Evolutionary conservation across 2,329 filamentous ascomycete species (phyloP), one percentile per base, ranked within the genome.

Genomic region (Stemphylium vesicarium): DNA sequence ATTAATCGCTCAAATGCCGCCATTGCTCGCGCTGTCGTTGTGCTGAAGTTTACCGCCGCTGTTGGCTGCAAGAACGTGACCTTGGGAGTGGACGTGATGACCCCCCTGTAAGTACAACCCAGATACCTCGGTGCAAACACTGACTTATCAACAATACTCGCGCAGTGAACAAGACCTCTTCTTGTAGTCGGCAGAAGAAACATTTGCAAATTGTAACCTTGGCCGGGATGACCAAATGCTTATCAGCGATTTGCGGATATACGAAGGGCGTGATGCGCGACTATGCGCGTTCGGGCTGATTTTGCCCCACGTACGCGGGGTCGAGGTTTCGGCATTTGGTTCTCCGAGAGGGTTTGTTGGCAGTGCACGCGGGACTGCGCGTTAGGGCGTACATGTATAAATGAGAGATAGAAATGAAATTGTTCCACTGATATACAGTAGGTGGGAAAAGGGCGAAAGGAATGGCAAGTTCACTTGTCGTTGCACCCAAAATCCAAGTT

Each of bases 1-100:
- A 76, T 71, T 38, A 76, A 53, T 20, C 72, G 62, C 39, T 74
- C 67, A 47, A 75, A 75, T 8, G 63, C 38, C 22, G 65, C 53
- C 66, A 67, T 68, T 12, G 35, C 53, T 51, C n/a, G 43, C 45
- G 24, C 36, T 4, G 41, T 55, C 50, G 41, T 55, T 49, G 41
- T 47, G 46, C 18, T 50, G 29, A 48, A 54, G 15, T 20, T 40
- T 9, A 15, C 11, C 20, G 18, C 11, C 20, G 32, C 8, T 12
- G 11, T 16, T 6, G 32, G 20, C 5, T 20, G 3, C 3, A 20
- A 20, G 20, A 20, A 20, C 20, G 20, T 20, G 20, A 20, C 20
- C 20, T 4, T 20, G 20, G 4, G 20, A 20, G 20, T 20, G 4
- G 20, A 20, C 20, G n/a, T n/a, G n/a, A n/a, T n/a, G n/a, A n/a